A percentile compares a stretch with the other conserved stretches of the same genome.
Conservation (phyloP, 176 grass and related monocot genomes). For the Aegilops sharonensis region DNA sequence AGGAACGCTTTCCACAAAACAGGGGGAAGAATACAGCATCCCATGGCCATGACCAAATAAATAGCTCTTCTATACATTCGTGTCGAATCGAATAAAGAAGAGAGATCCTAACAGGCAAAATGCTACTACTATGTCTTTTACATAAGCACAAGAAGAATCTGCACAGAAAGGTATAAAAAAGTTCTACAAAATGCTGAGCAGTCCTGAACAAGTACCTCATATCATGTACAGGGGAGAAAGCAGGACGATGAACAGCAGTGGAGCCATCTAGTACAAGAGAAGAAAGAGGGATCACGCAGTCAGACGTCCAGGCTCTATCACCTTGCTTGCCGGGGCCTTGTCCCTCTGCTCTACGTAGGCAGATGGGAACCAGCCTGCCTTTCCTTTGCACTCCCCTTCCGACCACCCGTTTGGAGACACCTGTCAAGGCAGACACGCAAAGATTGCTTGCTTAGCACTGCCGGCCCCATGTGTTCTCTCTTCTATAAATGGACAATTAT, state of each 20-base stretch:
- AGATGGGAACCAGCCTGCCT: conserved; percentile 96
- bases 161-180: conserved; percentile 48
- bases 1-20: conserved; percentile 32
- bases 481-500: conserved; percentile 18
- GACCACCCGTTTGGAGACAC: conserved; percentile 83
- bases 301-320: conserved; percentile 60
- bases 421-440: conserved; percentile 50
- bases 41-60: conserved; percentile 29
- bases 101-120: conserved; percentile 29
- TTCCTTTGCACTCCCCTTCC: conserved; percentile 91
- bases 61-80: background rate
- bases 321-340: conserved; percentile 77
- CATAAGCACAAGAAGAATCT: conserved; percentile 40
- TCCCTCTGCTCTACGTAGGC: conserved; percentile 80
- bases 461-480: conserved; percentile 9
- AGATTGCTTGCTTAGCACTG: conserved; percentile 24
- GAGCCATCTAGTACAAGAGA: conserved; percentile 4
- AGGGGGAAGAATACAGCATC: conserved; percentile 22
- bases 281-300: conserved; percentile 40
- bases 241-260: conserved; percentile 41
- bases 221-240: conserved; percentile 42
- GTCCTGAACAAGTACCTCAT: background rate
- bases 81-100: background rate
- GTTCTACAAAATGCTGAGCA: conserved; percentile 43
- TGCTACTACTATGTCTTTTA: conserved; percentile 26